Base-by-base conservation (phyloP, 2,329 filamentous ascomycete species). In the Leptographium lundbergii region DNA sequence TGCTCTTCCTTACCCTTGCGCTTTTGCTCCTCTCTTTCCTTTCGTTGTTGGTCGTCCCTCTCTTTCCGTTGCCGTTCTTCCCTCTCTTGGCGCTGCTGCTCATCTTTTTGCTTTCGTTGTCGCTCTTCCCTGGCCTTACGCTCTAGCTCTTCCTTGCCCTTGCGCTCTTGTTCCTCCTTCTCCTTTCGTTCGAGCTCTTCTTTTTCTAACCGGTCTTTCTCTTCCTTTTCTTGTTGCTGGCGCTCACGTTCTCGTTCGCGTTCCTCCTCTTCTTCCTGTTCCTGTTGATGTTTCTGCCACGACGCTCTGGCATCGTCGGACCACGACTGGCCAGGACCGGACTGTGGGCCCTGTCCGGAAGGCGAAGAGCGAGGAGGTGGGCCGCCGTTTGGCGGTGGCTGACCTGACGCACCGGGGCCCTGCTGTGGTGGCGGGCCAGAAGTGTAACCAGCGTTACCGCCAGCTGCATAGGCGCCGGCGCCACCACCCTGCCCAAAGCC, bases 1-100 rank as follows among this genome's bases (percentile, higher is more conserved):
- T 65, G 29, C 9, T 52, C n/a, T 22, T 81, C 81, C 63, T 86
- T 81, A 63, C 85, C 82, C 63, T 86, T 83, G 57, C 77, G 77
- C 36, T 57, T 11, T 3, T 19, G 34, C 50, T 57, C 24, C 25
- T 80, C 52, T 79, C 66, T 88, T 84, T 60, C 84, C 14, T 32
- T 29, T 75, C 57, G 71, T 68, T 29, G 67, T 59, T 57, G 56
- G 22, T 63, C 54, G 22, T 60, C 29, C 17, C 39, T 6, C 42
- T 51, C 17, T 24, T 25, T 54, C 29, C 27, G 39, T n/a, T 50
- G 14, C n/a, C 45, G 17, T 24, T 51, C 10, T 85, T 63, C 87
- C 84, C 66, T 88, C 84, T 60, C 84, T 75, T 56, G 71, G 68
- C 27, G 68, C 59, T 56, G 62, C 70, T 64, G 63, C 69, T 66